A percentile compares a stretch with the other conserved stretches of the same genome.
These are phyloP conservation scores for Canavalia gladiata DNA, from an alignment of 306 rosid species.

Conservation along the genomic window DNA sequence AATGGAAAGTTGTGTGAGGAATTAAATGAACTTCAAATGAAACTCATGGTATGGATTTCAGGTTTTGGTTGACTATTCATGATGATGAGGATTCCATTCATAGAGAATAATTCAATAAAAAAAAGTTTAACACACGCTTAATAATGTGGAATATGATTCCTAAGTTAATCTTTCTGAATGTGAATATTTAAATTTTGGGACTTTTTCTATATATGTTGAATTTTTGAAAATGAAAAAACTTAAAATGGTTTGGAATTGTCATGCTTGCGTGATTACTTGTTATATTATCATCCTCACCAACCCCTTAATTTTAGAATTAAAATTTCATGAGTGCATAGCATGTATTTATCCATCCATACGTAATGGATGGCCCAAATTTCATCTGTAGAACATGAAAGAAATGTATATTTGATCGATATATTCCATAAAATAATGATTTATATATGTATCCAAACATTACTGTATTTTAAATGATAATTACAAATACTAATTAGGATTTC, in stretches of 20 bases:
- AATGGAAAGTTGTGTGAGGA: not conserved
- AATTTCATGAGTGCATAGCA: not conserved
- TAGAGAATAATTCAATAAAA: not conserved
- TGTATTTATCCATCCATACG: not conserved
- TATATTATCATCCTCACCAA: not conserved
- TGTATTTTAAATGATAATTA: no score
- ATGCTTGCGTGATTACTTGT: not conserved
- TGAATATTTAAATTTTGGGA: not conserved
- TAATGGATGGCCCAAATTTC: not conserved
- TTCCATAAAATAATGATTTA: no score
- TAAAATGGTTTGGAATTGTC: not conserved
- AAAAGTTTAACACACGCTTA: not conserved
- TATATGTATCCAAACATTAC: no score
- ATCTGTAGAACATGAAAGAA: not conserved
- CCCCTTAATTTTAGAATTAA: not conserved
- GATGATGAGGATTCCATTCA: not conserved
- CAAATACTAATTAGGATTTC: no score
- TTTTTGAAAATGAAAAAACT: not conserved
- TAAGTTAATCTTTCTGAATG: not conserved
- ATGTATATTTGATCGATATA: not conserved
- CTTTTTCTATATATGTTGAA: not conserved
- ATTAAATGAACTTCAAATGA: constrained; percentile 39
- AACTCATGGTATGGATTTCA: constrained; percentile 31
- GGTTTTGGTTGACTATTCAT: not conserved
- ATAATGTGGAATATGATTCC: not conserved